These are phyloP conservation scores for Fonsecaea pedrosoi DNA, from an alignment of 2,329 filamentous ascomycete species.

Conservation along the genomic window DNA sequence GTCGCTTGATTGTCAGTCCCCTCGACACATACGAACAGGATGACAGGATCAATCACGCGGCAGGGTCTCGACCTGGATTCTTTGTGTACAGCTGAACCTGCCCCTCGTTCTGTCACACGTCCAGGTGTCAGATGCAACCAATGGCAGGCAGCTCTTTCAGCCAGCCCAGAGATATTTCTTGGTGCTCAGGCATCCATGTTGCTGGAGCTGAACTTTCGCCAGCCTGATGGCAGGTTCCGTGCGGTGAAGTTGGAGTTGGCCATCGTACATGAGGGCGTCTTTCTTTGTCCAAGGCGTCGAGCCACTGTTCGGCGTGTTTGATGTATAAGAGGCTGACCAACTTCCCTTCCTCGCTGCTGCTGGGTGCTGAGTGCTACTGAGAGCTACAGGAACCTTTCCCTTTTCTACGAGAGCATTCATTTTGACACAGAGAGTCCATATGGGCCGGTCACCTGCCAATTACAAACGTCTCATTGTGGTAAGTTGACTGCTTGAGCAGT, in stretches of 20 bases:
- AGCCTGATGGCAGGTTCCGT: not conserved
- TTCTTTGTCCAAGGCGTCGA: not conserved
- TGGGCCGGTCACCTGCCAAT: constrained; percentile 20
- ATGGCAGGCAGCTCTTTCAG: constrained; percentile 18
- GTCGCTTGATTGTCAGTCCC: not conserved
- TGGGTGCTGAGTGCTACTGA: not conserved
- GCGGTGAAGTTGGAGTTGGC: not conserved
- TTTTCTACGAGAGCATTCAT: not conserved
- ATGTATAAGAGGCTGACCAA: not conserved
- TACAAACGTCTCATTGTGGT: constrained; percentile 44
- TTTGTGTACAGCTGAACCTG: constrained; percentile 23
- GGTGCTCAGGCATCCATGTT: constrained; percentile 13
- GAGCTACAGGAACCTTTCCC: not conserved
- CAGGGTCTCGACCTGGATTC: constrained; percentile 6
- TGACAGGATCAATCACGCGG: constrained; percentile 7
- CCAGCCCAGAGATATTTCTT: constrained; percentile 11
- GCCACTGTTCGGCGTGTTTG: not conserved
- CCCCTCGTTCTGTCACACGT: constrained; percentile 17
- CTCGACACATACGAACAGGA: not conserved
- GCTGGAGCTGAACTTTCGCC: constrained; percentile 17
- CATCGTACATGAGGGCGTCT: not conserved
- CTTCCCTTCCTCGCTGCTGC: not conserved
- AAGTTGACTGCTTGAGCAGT: not conserved
- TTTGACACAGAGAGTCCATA: constrained; percentile 1
- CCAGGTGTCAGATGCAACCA: constrained; percentile 6